Evolutionary conservation across 495 filamentous ascomycete species (phyloP).

Genomic region (Viridothelium virens): DNA sequence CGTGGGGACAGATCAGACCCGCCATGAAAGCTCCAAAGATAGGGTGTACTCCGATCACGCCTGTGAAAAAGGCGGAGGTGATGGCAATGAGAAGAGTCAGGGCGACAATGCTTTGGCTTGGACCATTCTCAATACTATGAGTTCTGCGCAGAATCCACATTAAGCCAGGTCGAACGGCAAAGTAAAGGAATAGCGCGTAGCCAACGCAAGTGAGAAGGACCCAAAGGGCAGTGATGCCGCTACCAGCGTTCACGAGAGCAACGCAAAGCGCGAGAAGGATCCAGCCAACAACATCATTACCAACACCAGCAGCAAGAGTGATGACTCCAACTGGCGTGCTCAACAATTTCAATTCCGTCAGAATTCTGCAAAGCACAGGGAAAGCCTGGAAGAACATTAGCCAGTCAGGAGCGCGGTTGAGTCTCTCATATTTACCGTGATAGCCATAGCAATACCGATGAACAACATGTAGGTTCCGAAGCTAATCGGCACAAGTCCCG

Average conservation of each 20-base stretch:
- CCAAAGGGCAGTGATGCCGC: constrained; percentile 77
- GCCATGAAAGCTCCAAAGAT: constrained; percentile 87
- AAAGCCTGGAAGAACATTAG: constrained; percentile 54
- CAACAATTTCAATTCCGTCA: constrained; percentile 87
- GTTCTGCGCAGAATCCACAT: constrained; percentile 63
- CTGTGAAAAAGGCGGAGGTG: constrained; percentile 88
- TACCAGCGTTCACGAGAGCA: constrained; percentile 81
- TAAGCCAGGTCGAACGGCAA: constrained; percentile 69
- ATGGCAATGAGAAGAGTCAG: constrained; percentile 74
- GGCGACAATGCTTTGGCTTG: constrained; percentile 76
- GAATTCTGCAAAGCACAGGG: constrained; percentile 87
- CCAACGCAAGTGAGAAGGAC: constrained; percentile 70
- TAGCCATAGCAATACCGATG: constrained; percentile 88
- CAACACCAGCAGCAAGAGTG: constrained; percentile 85
- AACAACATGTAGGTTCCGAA: constrained; percentile 88
- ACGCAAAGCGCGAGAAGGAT: constrained; percentile 90
- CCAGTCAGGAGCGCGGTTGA: not conserved
- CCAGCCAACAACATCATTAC: constrained; percentile 95
- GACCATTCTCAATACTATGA: constrained; percentile 80
- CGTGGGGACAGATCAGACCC: constrained; percentile 87
- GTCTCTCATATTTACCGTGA: constrained; percentile 51
- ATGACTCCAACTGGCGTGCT: constrained; percentile 80
- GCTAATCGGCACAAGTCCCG: constrained; percentile 51
- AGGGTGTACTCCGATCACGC: constrained; percentile 82
- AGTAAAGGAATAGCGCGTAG: constrained; percentile 71